Percentiles rank a stretch among this genome's conserved stretches.
Conservation (phyloP, 495 filamentous ascomycete species). For the Chaetomium tenue region DNA sequence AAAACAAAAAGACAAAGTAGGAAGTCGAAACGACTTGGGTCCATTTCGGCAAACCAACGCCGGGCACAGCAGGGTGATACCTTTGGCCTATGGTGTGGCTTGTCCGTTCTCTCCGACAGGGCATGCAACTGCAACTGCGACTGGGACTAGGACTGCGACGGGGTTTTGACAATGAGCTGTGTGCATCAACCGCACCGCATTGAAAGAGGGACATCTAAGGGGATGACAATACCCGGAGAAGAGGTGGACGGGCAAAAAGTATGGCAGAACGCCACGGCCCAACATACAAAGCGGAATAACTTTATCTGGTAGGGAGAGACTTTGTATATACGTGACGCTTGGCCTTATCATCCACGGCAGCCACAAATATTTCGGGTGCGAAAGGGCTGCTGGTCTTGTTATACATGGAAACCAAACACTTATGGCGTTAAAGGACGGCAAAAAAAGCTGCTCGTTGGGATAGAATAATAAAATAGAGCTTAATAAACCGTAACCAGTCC, state of each 20-base stretch:
- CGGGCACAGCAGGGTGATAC: slow-evolving; percentile 8
- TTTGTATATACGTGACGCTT: neutral
- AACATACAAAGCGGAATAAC: neutral
- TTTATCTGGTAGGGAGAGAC: neutral
- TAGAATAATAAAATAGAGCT: slow-evolving; percentile 8
- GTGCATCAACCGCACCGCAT: neutral
- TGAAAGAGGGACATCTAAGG: neutral
- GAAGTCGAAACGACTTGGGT: neutral
- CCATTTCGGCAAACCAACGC: neutral
- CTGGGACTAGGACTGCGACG: too few relatives aligned
- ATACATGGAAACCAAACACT: neutral
- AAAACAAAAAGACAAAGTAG: neutral
- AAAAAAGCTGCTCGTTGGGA: neutral
- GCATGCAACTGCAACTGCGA: too few relatives aligned
- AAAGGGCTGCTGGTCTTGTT: neutral
- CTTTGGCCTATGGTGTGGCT: slow-evolving; percentile 1
- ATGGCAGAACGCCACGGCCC: neutral
- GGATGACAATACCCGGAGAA: neutral
- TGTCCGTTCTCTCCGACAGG: neutral
- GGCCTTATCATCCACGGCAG: neutral
- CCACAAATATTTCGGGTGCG: neutral
- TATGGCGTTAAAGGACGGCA: neutral
- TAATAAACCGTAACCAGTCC: neutral
- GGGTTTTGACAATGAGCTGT: too few relatives aligned
- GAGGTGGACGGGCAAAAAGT: neutral